Evolutionary conservation across 768 basidiomycete species (phyloP).

Genomic region (Pleurotus eryngii): DNA sequence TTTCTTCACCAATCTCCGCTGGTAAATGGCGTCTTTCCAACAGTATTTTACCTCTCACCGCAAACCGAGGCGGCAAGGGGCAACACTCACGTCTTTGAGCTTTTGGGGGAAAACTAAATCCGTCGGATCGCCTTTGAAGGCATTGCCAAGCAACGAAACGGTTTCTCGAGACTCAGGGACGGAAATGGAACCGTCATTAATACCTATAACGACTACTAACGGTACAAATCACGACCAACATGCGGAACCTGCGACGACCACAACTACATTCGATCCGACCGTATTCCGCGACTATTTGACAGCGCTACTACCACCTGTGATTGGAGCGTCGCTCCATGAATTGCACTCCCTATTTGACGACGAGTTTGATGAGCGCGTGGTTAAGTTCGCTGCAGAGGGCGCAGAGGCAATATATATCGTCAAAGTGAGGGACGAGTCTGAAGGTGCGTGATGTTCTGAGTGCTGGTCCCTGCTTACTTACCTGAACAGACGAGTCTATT

Average conservation of each 20-base stretch:
- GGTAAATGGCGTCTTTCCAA: slow-evolving; percentile 21
- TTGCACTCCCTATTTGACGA: slow-evolving; percentile 67
- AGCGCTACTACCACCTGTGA: slow-evolving; percentile 71
- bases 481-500: slow-evolving; percentile 51
- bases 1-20: slow-evolving; percentile 1
- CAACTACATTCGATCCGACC: slow-evolving; percentile 57
- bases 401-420: slow-evolving; percentile 81
- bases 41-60: slow-evolving; percentile 26
- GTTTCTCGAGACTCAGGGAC: neutral
- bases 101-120: slow-evolving; percentile 21
- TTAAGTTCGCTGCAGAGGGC: slow-evolving; percentile 72
- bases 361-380: slow-evolving; percentile 72
- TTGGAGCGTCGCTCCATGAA: slow-evolving; percentile 69
- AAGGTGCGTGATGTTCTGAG: slow-evolving; percentile 47
- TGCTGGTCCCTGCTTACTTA: slow-evolving; percentile 8
- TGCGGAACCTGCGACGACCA: slow-evolving; percentile 17
- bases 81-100: slow-evolving; percentile 16
- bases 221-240: slow-evolving; percentile 22
- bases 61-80: neutral
- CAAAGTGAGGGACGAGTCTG: slow-evolving; percentile 70
- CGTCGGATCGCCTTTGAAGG: slow-evolving; percentile 15
- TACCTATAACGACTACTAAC: slow-evolving; percentile 24
- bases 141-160: slow-evolving; percentile 5
- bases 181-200: slow-evolving; percentile 22
- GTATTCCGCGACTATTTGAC: slow-evolving; percentile 71